A percentile compares a stretch with the other conserved stretches of the same genome.
Evolutionary conservation across 2,329 filamentous ascomycete genomes (phyloP).

Genomic region (Pseudocercospora cruenta): DNA sequence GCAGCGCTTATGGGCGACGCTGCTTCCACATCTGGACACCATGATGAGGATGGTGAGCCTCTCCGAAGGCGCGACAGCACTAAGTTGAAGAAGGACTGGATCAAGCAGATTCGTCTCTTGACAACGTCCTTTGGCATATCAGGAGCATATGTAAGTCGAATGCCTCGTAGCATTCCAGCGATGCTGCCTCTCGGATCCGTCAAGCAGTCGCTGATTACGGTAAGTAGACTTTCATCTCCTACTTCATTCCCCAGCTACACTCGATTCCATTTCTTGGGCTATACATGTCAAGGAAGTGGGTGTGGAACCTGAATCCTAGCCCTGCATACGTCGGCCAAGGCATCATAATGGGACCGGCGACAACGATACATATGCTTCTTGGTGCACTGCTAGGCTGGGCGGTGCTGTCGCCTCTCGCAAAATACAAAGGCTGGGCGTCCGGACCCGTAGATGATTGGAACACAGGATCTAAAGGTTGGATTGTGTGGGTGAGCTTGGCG

Average conservation of each 20-base stretch:
- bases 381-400: conserved; percentile 91
- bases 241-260: conserved; percentile 84
- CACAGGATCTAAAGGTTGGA: conserved; percentile 94
- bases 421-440: conserved; percentile 83
- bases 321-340: conserved; percentile 97
- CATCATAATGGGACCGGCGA: conserved; percentile 97
- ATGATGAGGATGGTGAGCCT: conserved; percentile 32
- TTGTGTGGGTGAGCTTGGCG: conserved; percentile 92
- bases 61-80: conserved; percentile 20
- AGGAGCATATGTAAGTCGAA: conserved; percentile 51
- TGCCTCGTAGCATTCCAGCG: not conserved
- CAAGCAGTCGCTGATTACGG: conserved; percentile 19
- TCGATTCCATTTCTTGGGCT: conserved; percentile 85
- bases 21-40: conserved; percentile 13
- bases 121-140: conserved; percentile 63
- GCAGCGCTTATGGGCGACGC: conserved; percentile 39
- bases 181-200: not conserved
- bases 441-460: conserved; percentile 88
- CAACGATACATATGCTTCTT: conserved; percentile 92
- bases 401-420: conserved; percentile 84
- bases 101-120: conserved; percentile 63
- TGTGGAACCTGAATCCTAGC: conserved; percentile 95
- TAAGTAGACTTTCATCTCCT: conserved; percentile 75
- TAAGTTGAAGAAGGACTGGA: conserved; percentile 57
- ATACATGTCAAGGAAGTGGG: conserved; percentile 74